These are phyloP conservation scores for Amanita pallidorosea DNA, from an alignment of 768 basidiomycete genomes.

Conservation along the genomic window DNA sequence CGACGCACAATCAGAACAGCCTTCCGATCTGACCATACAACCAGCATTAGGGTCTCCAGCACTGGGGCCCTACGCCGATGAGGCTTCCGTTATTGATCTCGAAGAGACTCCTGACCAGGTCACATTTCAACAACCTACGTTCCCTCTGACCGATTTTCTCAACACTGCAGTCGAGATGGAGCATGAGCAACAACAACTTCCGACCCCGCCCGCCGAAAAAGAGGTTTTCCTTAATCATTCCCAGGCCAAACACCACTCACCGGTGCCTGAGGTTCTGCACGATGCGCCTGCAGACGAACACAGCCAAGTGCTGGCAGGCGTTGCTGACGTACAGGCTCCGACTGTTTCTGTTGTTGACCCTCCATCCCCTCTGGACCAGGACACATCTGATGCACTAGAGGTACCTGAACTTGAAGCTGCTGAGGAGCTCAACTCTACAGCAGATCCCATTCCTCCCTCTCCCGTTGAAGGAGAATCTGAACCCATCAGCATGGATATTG, in stretches of 20 bases:
- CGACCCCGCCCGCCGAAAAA: constrained; percentile 15
- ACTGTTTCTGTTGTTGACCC: background rate
- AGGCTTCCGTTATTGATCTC: background rate
- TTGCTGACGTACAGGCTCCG: background rate
- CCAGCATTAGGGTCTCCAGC: background rate
- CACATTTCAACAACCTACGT: background rate
- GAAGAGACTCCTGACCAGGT: background rate
- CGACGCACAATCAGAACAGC: background rate
- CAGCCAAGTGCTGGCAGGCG: background rate
- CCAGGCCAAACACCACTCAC: background rate
- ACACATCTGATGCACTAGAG: background rate
- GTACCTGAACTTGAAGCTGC: background rate
- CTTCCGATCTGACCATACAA: background rate
- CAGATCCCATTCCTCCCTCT: background rate
- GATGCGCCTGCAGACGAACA: background rate
- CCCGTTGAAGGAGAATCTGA: background rate
- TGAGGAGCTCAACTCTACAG: background rate
- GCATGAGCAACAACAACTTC: constrained; percentile 12
- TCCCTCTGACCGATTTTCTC: background rate
- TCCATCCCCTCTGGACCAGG: background rate
- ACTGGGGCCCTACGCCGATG: background rate
- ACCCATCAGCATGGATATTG: background rate
- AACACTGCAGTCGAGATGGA: constrained; percentile 1
- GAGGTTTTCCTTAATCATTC: background rate
- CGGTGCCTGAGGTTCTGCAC: background rate